Conservation (phyloP, 176 grass and related monocot genomes). For the Zea mays region DNA sequence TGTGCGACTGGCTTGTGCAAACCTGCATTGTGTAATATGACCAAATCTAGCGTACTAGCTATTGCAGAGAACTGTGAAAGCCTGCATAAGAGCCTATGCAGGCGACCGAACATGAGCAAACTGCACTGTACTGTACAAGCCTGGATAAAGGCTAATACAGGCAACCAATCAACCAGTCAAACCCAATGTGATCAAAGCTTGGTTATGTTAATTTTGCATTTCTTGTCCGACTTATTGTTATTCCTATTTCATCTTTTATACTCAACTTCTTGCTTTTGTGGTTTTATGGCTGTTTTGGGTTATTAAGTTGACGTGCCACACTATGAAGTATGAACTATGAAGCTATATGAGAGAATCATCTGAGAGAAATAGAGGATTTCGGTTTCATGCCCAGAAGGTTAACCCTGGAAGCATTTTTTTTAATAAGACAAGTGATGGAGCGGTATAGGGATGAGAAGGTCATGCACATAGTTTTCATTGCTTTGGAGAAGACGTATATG, state of each 20-base stretch:
- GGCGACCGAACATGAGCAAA: background rate
- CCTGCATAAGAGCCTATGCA: background rate
- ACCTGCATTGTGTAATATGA: background rate
- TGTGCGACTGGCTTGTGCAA: background rate
- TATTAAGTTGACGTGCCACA: too few species aligned
- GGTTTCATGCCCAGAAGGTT: too few species aligned
- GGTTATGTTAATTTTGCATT: background rate
- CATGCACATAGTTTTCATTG: too few species aligned
- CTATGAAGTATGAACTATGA: too few species aligned
- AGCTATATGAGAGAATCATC: too few species aligned
- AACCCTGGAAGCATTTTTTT: too few species aligned
- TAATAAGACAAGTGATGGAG: too few species aligned
- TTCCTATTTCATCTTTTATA: background rate
- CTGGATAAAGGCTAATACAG: background rate
- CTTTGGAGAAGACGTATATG: too few species aligned
- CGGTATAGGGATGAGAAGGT: too few species aligned
- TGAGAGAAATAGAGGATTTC: too few species aligned
- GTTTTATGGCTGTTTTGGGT: background rate
- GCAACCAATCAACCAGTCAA: background rate
- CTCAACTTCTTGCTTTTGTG: background rate
- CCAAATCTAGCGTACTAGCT: background rate
- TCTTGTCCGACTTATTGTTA: background rate
- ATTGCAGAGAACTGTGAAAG: background rate
- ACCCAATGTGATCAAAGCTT: background rate
- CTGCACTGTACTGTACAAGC: background rate